Evolutionary conservation across 2,329 filamentous ascomycete species (phyloP).

Genomic region (Falciphora oryzae): DNA sequence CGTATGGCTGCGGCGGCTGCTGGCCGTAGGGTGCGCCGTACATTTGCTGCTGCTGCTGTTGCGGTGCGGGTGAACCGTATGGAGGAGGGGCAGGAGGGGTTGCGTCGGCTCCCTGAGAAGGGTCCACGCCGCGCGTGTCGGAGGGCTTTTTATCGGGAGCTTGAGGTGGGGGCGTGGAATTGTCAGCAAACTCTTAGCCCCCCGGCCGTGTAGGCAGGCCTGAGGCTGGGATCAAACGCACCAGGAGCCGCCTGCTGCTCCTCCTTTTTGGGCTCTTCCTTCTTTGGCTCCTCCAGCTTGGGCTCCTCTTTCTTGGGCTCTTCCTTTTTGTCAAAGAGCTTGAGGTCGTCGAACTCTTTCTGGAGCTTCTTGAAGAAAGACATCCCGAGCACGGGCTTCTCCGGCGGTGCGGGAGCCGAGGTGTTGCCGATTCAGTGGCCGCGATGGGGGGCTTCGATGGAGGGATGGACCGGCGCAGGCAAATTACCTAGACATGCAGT

Average conservation of each 20-base stretch:
- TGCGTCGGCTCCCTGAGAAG: background rate
- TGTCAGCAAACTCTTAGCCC: background rate
- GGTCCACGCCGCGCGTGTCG: background rate
- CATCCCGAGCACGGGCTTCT: background rate
- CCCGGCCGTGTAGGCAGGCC: background rate
- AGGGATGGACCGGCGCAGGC: background rate
- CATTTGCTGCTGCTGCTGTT: background rate
- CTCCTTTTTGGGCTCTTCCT: conserved; percentile 2
- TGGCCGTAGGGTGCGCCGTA: conserved; percentile 7
- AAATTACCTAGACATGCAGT: background rate
- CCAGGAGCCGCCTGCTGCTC: background rate
- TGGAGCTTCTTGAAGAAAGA: conserved; percentile 11
- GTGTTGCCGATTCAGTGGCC: background rate
- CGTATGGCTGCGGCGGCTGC: conserved; percentile 6
- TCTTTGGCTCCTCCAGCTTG: background rate
- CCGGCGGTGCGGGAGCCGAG: background rate
- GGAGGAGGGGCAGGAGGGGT: background rate
- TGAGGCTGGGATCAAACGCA: background rate
- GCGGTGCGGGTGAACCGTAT: background rate
- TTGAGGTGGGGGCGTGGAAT: background rate
- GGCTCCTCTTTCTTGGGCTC: background rate
- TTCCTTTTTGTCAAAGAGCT: conserved; percentile 8
- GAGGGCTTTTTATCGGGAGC: conserved; percentile 1
- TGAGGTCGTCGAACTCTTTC: conserved; percentile 10
- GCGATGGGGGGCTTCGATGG: background rate